These are phyloP conservation scores for Scleromitrula shiraiana DNA, from an alignment of 2,329 filamentous ascomycete genomes.

Conservation along the genomic window DNA sequence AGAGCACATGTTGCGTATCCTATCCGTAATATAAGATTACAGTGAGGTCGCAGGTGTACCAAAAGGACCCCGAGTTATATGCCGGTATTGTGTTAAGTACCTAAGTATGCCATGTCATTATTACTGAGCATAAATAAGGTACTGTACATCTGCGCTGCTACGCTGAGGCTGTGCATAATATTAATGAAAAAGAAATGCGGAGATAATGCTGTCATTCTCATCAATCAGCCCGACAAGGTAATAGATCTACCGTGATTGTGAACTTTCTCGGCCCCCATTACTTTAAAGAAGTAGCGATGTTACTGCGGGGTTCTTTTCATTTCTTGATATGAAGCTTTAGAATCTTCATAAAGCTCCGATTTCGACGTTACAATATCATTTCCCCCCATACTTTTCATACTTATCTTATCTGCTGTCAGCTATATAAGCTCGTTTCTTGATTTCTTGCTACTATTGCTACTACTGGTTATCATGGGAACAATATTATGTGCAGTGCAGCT, in stretches of 20 bases:
- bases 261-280: neutral
- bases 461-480: neutral
- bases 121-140: neutral
- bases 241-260: conserved; percentile 5
- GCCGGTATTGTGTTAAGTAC: no score
- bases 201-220: neutral
- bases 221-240: neutral
- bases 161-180: conserved; percentile 8
- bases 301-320: conserved; percentile 4
- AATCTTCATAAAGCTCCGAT: neutral
- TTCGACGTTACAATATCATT: neutral
- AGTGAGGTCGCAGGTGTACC: neutral
- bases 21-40: conserved; percentile 2
- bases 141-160: neutral
- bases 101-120: neutral
- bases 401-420: conserved; percentile 3
- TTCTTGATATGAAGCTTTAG: conserved; percentile 1
- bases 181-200: neutral
- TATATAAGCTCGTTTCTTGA: neutral
- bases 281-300: neutral
- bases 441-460: no score
- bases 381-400: no score
- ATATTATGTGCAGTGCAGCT: neutral
- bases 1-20: neutral
- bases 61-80: neutral